Percentiles rank a stretch among this genome's conserved stretches.
phyloP scores from a whole-genome alignment of 352 stramenopile genomes.

The Aphanomyces cochlioides region DNA sequence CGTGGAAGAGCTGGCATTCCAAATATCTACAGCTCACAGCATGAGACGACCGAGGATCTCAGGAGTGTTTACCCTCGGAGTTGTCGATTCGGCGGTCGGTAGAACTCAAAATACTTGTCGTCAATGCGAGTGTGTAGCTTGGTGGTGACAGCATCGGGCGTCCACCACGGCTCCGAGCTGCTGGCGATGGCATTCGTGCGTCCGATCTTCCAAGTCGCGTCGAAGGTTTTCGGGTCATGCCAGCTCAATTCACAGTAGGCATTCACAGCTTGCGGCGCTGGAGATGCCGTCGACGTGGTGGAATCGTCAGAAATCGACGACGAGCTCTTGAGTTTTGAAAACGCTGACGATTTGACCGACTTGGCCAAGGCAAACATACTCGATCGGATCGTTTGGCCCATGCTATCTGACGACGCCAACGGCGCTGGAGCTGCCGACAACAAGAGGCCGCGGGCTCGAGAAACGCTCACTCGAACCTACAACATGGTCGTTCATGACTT shows the following conservation, averaged over 20 bases:
- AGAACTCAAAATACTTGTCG: neutral
- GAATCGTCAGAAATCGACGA: no score
- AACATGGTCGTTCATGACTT: neutral
- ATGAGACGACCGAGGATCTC: neutral
- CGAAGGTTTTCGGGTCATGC: neutral
- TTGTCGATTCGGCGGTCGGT: neutral
- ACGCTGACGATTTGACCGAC: conserved; percentile 2
- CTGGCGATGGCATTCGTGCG: conserved; percentile 6
- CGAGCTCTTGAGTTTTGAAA: neutral
- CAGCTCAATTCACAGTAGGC: conserved; percentile 1
- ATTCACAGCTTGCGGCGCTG: neutral
- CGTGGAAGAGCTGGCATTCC: conserved; percentile 5
- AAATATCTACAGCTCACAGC: neutral
- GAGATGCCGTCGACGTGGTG: neutral
- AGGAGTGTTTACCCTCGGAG: neutral
- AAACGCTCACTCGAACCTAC: conserved; percentile 8
- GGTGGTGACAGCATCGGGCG: neutral
- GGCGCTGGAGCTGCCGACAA: neutral
- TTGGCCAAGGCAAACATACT: conserved; percentile 21
- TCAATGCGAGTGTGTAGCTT: neutral
- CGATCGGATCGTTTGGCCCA: neutral
- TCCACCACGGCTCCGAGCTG: conserved; percentile 6
- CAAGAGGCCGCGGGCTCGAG: neutral
- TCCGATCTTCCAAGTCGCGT: neutral
- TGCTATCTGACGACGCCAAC: neutral